These are phyloP conservation scores for Coemansia sp. DNA, from an alignment of 192 early-diverging fungal species.

Conservation along the genomic window DNA sequence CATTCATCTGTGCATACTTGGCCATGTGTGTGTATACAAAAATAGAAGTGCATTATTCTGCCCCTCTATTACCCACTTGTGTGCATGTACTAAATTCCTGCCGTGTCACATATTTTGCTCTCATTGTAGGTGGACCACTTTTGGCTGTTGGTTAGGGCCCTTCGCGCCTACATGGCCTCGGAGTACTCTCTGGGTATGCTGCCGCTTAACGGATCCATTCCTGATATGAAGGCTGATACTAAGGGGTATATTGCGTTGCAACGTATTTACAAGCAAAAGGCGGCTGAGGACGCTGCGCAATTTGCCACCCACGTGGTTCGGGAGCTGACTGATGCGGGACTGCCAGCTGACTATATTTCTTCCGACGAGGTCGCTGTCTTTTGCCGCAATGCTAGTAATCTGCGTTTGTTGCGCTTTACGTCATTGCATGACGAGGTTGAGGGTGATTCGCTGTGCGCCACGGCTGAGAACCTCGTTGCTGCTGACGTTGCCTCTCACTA, in stretches of 20 bases:
- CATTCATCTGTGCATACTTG: conserved; percentile 5
- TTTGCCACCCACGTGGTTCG: conserved; percentile 54
- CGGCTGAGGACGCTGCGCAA: conserved; percentile 65
- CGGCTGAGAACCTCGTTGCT: neutral
- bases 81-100: conserved; percentile 9
- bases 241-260: conserved; percentile 83
- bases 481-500: conserved; percentile 25
- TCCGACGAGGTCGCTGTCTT: conserved; percentile 72
- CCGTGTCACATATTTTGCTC: neutral
- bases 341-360: conserved; percentile 60
- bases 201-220: conserved; percentile 84
- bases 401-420: conserved; percentile 65
- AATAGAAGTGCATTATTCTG: neutral
- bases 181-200: conserved; percentile 72
- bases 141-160: conserved; percentile 83
- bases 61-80: conserved; percentile 9
- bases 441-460: neutral
- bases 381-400: conserved; percentile 77
- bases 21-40: neutral
- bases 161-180: conserved; percentile 73
- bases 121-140: conserved; percentile 58
- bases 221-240: conserved; percentile 98
- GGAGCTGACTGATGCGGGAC: conserved; percentile 54
- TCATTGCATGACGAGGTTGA: conserved; percentile 24
- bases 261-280: conserved; percentile 82